Base-by-base conservation (phyloP, 331 rosid genomes). In the Malus hybrid region DNA sequence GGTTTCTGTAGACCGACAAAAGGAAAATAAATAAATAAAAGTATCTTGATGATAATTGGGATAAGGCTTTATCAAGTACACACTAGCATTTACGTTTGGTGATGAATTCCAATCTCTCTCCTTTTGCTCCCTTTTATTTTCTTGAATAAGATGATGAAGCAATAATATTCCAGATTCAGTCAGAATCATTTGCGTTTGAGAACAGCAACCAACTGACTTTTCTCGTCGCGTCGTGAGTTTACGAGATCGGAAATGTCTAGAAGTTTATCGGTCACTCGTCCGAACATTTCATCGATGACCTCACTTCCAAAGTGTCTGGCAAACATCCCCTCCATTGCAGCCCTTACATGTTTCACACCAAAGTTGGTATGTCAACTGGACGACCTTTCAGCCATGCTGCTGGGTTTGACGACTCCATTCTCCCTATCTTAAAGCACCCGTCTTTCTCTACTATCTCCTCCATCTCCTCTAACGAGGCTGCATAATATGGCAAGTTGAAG, bases 401-500 rank as follows among this genome's bases (percentile, higher is more conserved):
- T 64, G 93, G 87, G 39, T 76, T 62, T 20, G 86, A 57, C 2
- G 80, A 64, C 64, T 88, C 85, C 81, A 83, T 65, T 81, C 84
- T 56, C 42, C 85, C 89, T 15, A 86, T 79, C 74, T 28, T 75
- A 54, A 86, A 86, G 10, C 31, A 6, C 7, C 93, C 86, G 67
- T 86, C 83, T 80, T 10, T 59, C 72, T 86, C 80, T 42, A 88
- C 56, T 46, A 88, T 4, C 63, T 33, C 67, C 29, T 6, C 67
- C 78, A 88, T 81, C 64, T 86, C 89, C 57, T 85, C 86, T 9
- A 82, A 87, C 8, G 77, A 55, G 9, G 86, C 84, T 11, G 85
- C 72, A 33, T 88, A 88, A 55, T 62, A n/a, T 4, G 90, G 90
- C 79, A 86, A 39, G 57, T 88, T 88, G 80, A 88, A 88, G 11